These are phyloP conservation scores for Isabelozyma pseudorhagii DNA, from an alignment of 805 yeast genomes.

Conservation along the genomic window DNA sequence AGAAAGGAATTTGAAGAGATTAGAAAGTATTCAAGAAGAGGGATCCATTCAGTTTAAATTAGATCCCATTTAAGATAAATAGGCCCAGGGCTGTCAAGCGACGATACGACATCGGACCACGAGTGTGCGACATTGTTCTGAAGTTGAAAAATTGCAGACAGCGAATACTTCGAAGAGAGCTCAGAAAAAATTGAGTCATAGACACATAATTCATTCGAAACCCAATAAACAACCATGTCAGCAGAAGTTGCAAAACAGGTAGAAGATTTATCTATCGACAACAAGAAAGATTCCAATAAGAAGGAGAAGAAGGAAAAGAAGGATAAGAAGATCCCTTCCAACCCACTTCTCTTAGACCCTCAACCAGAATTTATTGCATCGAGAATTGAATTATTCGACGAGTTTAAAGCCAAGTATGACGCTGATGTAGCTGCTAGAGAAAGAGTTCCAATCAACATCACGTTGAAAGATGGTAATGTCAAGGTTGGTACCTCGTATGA, in stretches of 20 bases:
- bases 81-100: too few relatives aligned
- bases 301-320: constrained; percentile 41
- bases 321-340: constrained; percentile 32
- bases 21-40: too few relatives aligned
- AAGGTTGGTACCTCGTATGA: constrained; percentile 84
- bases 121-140: too few relatives aligned
- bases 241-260: constrained; percentile 42
- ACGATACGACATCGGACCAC: too few relatives aligned
- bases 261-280: constrained; percentile 38
- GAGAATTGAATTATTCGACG: constrained; percentile 75
- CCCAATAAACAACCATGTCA: constrained; percentile 3
- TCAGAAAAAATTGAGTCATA: neutral
- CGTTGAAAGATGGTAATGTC: constrained; percentile 81
- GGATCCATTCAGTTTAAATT: too few relatives aligned
- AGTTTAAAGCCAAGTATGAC: constrained; percentile 74
- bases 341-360: constrained; percentile 56
- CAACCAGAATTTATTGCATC: constrained; percentile 81
- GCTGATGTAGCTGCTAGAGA: constrained; percentile 63
- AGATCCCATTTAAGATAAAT: too few relatives aligned
- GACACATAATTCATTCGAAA: too few relatives aligned
- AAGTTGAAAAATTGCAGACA: too few relatives aligned
- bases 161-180: too few relatives aligned
- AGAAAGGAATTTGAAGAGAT: too few relatives aligned
- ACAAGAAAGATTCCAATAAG: constrained; percentile 8
- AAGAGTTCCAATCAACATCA: constrained; percentile 62